Conservation (phyloP, 768 basidiomycete genomes). For the Vishniacozyma victoriae region DNA sequence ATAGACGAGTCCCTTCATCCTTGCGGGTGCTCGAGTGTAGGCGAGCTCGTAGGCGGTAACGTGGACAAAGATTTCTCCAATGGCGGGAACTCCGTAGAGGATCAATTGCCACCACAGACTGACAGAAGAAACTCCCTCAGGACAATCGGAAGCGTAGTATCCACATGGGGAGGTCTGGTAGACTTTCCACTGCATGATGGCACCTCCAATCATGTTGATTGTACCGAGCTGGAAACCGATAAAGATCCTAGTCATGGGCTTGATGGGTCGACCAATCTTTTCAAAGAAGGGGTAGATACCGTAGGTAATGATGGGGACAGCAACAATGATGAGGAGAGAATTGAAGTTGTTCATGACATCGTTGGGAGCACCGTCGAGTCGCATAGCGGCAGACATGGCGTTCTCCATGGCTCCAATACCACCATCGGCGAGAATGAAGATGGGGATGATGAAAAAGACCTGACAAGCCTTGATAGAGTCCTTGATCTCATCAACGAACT, state of each 20-base stretch:
- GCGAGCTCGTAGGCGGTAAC: constrained; percentile 40
- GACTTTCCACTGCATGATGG: constrained; percentile 43
- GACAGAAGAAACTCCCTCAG: constrained; percentile 16
- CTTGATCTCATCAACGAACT: constrained; percentile 36
- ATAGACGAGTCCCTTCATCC: constrained; percentile 39
- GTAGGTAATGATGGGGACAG: constrained; percentile 21
- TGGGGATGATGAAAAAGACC: constrained; percentile 43
- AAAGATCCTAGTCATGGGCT: constrained; percentile 10
- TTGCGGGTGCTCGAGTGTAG: constrained; percentile 39
- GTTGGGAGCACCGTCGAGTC: constrained; percentile 38
- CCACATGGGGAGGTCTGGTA: constrained; percentile 41
- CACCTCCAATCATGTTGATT: constrained; percentile 33
- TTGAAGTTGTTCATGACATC: constrained; percentile 43
- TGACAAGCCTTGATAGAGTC: constrained; percentile 39
- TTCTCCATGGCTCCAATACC: constrained; percentile 39
- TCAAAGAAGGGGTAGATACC: constrained; percentile 17
- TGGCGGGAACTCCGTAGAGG: constrained; percentile 35
- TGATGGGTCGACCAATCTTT: constrained; percentile 10
- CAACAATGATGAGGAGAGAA: constrained; percentile 27
- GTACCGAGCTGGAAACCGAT: constrained; percentile 15
- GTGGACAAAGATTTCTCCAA: constrained; percentile 38
- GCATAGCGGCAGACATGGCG: constrained; percentile 25
- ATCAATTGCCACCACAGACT: constrained; percentile 38
- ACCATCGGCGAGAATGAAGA: constrained; percentile 43
- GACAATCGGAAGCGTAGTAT: constrained; percentile 33